phyloP scores from a whole-genome alignment of 1,284 basidiomycete species.

The Calocybe gambosa region DNA sequence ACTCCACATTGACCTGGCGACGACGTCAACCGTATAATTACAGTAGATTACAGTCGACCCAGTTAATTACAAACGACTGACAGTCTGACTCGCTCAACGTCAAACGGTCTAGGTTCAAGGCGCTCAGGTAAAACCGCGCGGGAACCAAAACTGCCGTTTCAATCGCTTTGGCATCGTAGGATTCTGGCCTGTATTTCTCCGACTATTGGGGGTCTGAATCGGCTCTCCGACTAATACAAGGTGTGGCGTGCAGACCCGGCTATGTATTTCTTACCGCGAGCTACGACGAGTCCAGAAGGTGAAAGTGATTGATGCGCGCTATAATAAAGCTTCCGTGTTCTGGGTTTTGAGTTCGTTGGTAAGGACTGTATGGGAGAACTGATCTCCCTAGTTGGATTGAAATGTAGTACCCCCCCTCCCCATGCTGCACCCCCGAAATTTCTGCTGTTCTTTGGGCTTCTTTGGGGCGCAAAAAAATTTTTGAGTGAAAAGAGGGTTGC shows the following conservation, averaged over 20 bases:
- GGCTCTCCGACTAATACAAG: background rate
- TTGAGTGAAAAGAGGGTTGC: too few species aligned
- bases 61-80: background rate
- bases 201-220: background rate
- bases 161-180: background rate
- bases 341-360: background rate
- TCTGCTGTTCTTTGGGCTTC: too few species aligned
- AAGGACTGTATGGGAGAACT: background rate
- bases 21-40: slow-evolving; percentile 6
- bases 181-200: background rate
- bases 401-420: too few species aligned
- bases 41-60: too few species aligned
- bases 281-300: background rate
- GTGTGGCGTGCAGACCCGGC: background rate
- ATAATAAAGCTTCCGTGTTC: too few species aligned
- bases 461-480: too few species aligned
- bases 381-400: background rate
- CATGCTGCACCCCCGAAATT: too few species aligned
- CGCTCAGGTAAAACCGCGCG: too few species aligned
- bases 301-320: background rate
- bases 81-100: background rate
- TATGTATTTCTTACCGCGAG: background rate
- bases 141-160: background rate
- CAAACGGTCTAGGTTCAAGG: background rate
- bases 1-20: slow-evolving; percentile 10